Evolutionary conservation across 805 yeast genomes (phyloP).

Genomic region (Zygosaccharomyces rouxii): DNA sequence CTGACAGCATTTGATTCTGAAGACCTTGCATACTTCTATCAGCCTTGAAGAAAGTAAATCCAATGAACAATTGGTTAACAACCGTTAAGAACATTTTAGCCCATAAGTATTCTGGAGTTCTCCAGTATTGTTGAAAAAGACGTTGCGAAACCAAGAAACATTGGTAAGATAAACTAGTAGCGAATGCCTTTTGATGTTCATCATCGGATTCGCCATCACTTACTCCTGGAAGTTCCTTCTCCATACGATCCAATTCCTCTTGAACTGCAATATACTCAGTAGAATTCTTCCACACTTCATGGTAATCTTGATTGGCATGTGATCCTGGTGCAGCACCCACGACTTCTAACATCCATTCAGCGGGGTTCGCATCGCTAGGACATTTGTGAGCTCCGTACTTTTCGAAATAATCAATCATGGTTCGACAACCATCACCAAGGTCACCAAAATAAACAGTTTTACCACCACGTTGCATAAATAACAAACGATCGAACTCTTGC

Average conservation of each 20-base stretch:
- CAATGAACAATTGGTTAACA: constrained; percentile 59
- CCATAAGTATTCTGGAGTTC: constrained; percentile 62
- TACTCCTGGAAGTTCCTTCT: constrained; percentile 45
- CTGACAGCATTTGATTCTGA: constrained; percentile 77
- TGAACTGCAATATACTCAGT: constrained; percentile 55
- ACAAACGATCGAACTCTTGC: constrained; percentile 71
- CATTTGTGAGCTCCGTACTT: constrained; percentile 59
- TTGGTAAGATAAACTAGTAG: constrained; percentile 42
- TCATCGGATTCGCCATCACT: constrained; percentile 35
- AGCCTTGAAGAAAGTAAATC: constrained; percentile 71
- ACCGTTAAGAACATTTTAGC: constrained; percentile 52
- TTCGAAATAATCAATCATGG: constrained; percentile 64
- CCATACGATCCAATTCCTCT: constrained; percentile 61
- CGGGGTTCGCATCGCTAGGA: constrained; percentile 71
- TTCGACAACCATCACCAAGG: constrained; percentile 50
- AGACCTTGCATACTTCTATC: constrained; percentile 58
- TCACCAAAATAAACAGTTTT: constrained; percentile 73
- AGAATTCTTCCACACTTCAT: constrained; percentile 74
- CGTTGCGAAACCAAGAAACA: constrained; percentile 46
- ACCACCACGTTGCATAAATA: constrained; percentile 69
- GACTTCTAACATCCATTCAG: constrained; percentile 89
- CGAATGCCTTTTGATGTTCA: constrained; percentile 37
- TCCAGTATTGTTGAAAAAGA: constrained; percentile 61
- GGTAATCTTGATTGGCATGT: constrained; percentile 65
- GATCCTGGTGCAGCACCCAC: constrained; percentile 83